Percentiles rank a stretch among this genome's conserved stretches.
Evolutionary conservation across 176 grass and related monocot genomes (phyloP).

Genomic region (Rhynchospora pubera): DNA sequence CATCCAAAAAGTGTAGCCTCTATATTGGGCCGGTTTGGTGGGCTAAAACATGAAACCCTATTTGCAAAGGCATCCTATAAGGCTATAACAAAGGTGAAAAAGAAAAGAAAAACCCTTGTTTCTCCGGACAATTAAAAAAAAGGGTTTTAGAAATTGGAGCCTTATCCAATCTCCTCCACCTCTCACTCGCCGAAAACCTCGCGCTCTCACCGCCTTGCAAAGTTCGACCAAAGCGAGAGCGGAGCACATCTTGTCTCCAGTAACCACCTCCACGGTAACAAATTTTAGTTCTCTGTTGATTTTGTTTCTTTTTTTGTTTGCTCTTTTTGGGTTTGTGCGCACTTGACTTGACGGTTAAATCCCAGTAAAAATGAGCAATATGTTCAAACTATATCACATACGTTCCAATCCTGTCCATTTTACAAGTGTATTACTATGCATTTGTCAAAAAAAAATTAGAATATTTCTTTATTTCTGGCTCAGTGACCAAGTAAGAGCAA

Average conservation of each 20-base stretch:
- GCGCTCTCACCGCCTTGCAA: not conserved
- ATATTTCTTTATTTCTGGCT: not conserved
- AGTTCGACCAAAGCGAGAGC: not conserved
- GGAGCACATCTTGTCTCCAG: conserved; percentile 18
- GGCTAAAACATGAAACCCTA: not conserved
- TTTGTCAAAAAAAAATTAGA: too few species aligned
- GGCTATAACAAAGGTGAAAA: not conserved
- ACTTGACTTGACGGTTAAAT: not conserved
- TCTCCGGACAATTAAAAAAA: not conserved
- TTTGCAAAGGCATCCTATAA: not conserved
- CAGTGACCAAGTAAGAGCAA: not conserved
- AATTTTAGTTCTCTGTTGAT: not conserved
- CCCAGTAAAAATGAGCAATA: not conserved
- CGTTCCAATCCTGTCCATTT: not conserved
- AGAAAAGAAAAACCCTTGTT: not conserved
- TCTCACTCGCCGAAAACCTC: not conserved
- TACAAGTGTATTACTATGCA: not conserved
- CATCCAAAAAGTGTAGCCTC: too few species aligned
- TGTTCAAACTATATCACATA: not conserved
- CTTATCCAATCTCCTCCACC: conserved; percentile 6
- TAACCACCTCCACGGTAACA: conserved; percentile 4
- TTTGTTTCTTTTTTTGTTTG: not conserved
- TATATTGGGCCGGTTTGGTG: not conserved
- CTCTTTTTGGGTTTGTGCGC: not conserved
- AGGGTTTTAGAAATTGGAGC: conserved; percentile 9